These are phyloP conservation scores for Aspergillus calidoustus DNA, from an alignment of 2,329 filamentous ascomycete species.

Conservation along the genomic window DNA sequence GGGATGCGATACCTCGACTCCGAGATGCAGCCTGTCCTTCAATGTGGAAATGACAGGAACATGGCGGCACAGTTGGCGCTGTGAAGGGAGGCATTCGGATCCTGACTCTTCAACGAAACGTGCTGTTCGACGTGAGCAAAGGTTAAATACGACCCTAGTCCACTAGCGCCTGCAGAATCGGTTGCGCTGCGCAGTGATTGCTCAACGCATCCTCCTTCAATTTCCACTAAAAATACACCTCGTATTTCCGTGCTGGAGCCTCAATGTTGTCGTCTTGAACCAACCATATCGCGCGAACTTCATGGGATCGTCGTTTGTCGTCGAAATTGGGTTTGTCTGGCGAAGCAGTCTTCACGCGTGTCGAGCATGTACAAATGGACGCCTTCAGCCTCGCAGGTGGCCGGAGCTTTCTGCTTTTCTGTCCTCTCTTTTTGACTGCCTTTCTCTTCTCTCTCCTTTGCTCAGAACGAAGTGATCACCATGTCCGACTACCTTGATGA, in stretches of 20 bases:
- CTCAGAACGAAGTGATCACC: neutral
- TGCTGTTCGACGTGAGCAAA: neutral
- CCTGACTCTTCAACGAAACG: neutral
- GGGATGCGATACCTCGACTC: neutral
- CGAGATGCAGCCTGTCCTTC: neutral
- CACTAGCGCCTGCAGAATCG: constrained; percentile 4
- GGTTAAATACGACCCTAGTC: constrained; percentile 3
- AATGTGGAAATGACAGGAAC: neutral
- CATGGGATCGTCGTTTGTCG: neutral
- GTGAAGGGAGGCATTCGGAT: neutral
- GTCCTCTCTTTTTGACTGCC: neutral
- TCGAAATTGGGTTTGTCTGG: neutral
- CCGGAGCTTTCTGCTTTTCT: neutral
- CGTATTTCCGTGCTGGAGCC: constrained; percentile 14
- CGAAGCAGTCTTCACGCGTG: neutral
- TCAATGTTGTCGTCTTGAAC: neutral
- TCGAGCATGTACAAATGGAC: neutral
- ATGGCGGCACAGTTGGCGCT: neutral
- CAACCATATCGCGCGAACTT: constrained; percentile 1
- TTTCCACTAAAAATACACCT: constrained; percentile 5
- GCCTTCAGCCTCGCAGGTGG: neutral
- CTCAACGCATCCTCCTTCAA: neutral
- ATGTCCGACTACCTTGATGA: neutral
- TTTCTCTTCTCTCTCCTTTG: neutral
- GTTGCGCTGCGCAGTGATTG: constrained; percentile 6